These are phyloP conservation scores for Cicer yamashitae DNA, from an alignment of 306 rosid genomes.

Conservation along the genomic window DNA sequence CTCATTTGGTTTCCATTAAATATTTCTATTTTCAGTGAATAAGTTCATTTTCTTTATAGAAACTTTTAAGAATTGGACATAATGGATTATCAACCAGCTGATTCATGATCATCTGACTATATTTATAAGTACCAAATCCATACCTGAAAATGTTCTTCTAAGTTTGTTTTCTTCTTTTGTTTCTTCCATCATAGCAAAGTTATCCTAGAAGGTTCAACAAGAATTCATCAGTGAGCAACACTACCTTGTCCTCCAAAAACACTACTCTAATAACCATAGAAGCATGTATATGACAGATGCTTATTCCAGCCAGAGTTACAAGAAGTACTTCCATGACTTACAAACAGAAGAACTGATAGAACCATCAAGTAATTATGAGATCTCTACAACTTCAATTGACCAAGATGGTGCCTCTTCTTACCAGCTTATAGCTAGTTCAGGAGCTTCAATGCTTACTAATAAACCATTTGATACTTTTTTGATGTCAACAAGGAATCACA, in stretches of 20 bases:
- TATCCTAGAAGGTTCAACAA: no score
- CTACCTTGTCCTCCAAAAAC: slow-evolving; percentile 45
- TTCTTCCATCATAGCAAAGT: slow-evolving; percentile 6
- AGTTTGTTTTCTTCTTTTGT: slow-evolving; percentile 30
- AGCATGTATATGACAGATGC: slow-evolving; percentile 61
- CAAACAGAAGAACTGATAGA: slow-evolving; percentile 65
- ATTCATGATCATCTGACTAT: slow-evolving; percentile 10
- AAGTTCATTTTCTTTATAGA: neutral
- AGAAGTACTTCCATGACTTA: slow-evolving; percentile 78
- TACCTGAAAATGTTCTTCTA: slow-evolving; percentile 23
- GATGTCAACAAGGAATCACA: slow-evolving; percentile 47
- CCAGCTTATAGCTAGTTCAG: no score
- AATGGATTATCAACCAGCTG: slow-evolving; percentile 21
- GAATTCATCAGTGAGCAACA: no score
- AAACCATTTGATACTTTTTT: neutral
- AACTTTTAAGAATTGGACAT: slow-evolving; percentile 2
- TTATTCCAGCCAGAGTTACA: slow-evolving; percentile 70
- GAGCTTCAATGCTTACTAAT: slow-evolving; percentile 47
- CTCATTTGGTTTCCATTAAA: no score
- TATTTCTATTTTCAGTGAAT: no score
- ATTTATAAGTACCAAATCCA: neutral
- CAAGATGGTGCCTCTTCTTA: slow-evolving; percentile 38
- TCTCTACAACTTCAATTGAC: slow-evolving; percentile 61
- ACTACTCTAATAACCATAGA: slow-evolving; percentile 58
- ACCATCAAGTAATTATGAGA: slow-evolving; percentile 56